Base-by-base conservation (phyloP, 2,329 filamentous ascomycete genomes). In the Clonostachys rhizophaga region DNA sequence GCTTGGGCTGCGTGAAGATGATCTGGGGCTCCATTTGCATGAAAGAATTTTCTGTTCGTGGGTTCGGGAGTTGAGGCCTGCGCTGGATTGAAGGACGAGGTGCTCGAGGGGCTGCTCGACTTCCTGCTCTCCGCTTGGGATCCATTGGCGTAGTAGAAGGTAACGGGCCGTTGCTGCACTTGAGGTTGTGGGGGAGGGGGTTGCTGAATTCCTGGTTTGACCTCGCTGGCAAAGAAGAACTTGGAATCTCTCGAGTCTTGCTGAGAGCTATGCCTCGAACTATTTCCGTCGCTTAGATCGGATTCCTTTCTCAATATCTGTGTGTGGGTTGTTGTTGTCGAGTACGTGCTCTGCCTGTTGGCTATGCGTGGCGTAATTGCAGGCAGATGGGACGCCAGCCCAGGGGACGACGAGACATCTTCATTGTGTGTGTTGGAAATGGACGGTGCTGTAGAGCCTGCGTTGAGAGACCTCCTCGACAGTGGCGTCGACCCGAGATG, bases 141-240 rank as follows among this genome's bases (percentile, higher is more conserved):
- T 41, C 75, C 74, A 55, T 77, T 82, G 50, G 79, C 78, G 50
- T 82, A 79, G 57, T 81, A 75, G 54, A 82, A 81, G n/a, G 71
- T 72, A 11, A 75, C 56, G 3, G 66, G 61, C 54, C 76, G 79
- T 37, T 74, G 70, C 16, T 68, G 69, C 34, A 68, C 67, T 5
- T 30, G 69, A 58, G 44, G 59, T 57, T 45, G 57, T 63, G 54
- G 64, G 59, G 45, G 58, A 54, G 24, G 24, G 8, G 24, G 24
- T 30, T 30, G 24, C 9, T 30, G 24, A 30, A 2, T 9, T 30
- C 24, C 24, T 30, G 24, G 8, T 55, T 79, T 84, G 37, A 79
- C 87, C 55, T 96, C 89, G 62, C 84, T 89, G 30, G 91, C 94
- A 63, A 95, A 91, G 64, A 99, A 96, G 76, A 97, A 97, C 70